Evolutionary conservation across 129 eudicot genomes (phyloP), one percentile per base, ranked within the genome.

Genomic region (Ambrosia artemisiifolia): DNA sequence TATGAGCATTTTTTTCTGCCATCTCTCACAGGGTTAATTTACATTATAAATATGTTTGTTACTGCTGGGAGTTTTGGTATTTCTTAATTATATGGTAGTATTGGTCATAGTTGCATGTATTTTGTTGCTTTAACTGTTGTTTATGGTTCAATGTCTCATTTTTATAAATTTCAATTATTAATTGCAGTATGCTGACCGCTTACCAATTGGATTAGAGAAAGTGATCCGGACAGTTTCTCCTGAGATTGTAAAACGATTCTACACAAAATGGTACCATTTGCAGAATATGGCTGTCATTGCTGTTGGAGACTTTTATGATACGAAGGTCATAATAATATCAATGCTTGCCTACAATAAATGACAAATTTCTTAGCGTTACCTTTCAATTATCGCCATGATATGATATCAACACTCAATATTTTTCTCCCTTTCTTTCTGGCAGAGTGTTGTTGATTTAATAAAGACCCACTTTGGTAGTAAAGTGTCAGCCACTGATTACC

Each of bases 201-300:
- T 92, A 61, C 98, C 96, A 51, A 89, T 93, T 65, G 96, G 96
- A 53, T 69, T 87, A 63, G 98, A 93, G 82, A 88, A 87, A 78
- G 95, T 93, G 63, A 93, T 93, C 67, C 85, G 90, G 20, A 83
- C 88, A 12, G 96, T 88, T 75, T 76, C 98, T 60, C 84, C 98
- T 3, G 95, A 83, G 63, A 71, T 35, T 53, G 96, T 86, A 66
- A 87, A 89, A 73, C 79, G 48, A 57, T 93, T 93, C 64, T 93
- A 87, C 75, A 89, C 77, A 71, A 93, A 85, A 72, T 93, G 96
- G 96, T 93, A 89, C 81, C 82, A 83, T 77, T 50, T 93, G 71
- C 86, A 85, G 71, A 85, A 93, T 75, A 93, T 93, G 98, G 95
- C 96, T 34, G 89, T 93, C 57, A 84, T 93, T 72, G 98, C 96